These are phyloP conservation scores for Hypsizygus marmoreus DNA, from an alignment of 768 basidiomycete species.

Conservation along the genomic window DNA sequence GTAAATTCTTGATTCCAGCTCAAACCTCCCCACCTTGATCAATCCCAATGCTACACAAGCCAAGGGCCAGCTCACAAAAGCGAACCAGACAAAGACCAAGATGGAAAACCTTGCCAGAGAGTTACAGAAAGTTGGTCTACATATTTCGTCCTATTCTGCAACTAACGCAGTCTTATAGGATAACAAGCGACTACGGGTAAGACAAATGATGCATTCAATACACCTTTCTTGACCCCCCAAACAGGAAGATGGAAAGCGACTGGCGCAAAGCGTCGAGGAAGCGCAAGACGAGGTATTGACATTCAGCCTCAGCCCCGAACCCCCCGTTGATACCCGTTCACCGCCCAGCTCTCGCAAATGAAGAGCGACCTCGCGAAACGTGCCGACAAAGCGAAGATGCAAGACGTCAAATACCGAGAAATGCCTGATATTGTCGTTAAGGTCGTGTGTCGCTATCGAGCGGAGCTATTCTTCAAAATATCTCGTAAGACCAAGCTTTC, in stretches of 20 bases:
- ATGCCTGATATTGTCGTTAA: constrained; percentile 91
- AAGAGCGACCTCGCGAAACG: constrained; percentile 82
- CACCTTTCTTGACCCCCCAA: constrained; percentile 21
- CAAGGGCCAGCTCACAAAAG: constrained; percentile 83
- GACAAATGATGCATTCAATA: constrained; percentile 20
- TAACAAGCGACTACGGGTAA: constrained; percentile 84
- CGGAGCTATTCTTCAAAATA: constrained; percentile 91
- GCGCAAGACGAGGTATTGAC: constrained; percentile 75
- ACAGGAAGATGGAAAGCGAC: constrained; percentile 84
- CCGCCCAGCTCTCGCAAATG: constrained; percentile 78
- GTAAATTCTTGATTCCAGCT: constrained; percentile 37
- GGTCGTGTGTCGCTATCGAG: constrained; percentile 85
- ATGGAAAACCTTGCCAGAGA: constrained; percentile 90
- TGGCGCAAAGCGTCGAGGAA: constrained; percentile 80
- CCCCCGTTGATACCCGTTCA: too few species aligned
- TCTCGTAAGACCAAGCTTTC: constrained; percentile 87
- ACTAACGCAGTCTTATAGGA: constrained; percentile 51
- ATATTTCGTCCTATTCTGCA: not conserved
- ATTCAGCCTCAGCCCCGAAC: not conserved
- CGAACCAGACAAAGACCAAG: constrained; percentile 85
- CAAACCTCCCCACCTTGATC: constrained; percentile 9
- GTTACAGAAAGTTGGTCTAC: constrained; percentile 73
- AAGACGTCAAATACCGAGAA: constrained; percentile 81
- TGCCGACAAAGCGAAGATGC: constrained; percentile 74
- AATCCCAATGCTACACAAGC: constrained; percentile 42